Evolutionary conservation across 148 eudicot genomes (phyloP), one percentile per base, ranked within the genome.

Genomic region (Vaccinium macrocarpon): DNA sequence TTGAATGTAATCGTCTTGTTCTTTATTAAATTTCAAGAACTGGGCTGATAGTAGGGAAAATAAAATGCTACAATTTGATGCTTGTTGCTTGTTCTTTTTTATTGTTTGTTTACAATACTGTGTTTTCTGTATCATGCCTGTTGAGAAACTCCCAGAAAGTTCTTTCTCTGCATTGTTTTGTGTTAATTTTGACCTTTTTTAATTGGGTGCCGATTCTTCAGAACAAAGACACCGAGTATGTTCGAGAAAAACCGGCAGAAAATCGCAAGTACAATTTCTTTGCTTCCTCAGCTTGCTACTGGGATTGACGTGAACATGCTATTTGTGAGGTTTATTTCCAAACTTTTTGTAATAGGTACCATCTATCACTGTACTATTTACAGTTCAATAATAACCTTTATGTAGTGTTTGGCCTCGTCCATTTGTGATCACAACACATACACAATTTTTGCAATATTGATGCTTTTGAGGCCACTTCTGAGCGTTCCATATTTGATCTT

Each of bases 231-330:
- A 91, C 93, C 81, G 98, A 90, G 38, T 93, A 89, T 89, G 88
- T 90, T 81, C 91, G 93, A 86, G 94, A 96, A 84, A 97, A 93
- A 88, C 93, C 93, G 92, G 50, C 95, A 93, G 85, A 96, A 96
- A 84, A 93, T 94, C 55, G 83, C 95, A 48, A 98, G 94, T 92
- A 95, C 98, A 27, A 94, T 96, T 85, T 94, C 94, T 90, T 90
- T 92, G 90, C 99, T 96, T 83, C 95, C 97, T 15, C 91, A 93
- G 73, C 99, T 96, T 83, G 86, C 95, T 1, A 96, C 99, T 62
- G 98, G 97, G 76, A 96, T 96, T 91, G 99, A 96, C 92, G 97
- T 96, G 59, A 96, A 96, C 90, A 85, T 91, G 85, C 94, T 93
- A 86, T 96, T 94, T 71, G 86, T 89, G 81, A 96, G 98, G 98